A percentile compares a stretch with the other conserved stretches of the same genome.
Evolutionary conservation across 495 filamentous ascomycete genomes (phyloP).

Genomic region (Penicillium salamii): DNA sequence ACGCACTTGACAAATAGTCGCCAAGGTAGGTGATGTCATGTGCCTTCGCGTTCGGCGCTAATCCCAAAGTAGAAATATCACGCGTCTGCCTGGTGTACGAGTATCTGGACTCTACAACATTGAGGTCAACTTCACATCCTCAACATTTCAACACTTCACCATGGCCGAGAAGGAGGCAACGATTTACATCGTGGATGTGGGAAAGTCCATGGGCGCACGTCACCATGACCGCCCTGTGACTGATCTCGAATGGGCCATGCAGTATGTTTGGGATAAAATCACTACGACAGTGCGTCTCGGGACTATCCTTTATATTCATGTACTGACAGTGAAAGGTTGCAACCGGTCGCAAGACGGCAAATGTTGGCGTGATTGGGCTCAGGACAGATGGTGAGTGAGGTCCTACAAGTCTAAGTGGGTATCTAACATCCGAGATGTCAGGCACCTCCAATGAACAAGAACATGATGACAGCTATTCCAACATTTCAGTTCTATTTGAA

Average conservation of each 20-base stretch:
- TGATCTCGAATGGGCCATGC: slow-evolving; percentile 86
- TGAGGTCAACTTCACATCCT: slow-evolving; percentile 8
- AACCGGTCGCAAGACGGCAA: slow-evolving; percentile 77
- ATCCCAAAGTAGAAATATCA: slow-evolving; percentile 43
- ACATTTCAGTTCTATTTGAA: slow-evolving; percentile 72
- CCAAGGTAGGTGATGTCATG: slow-evolving; percentile 41
- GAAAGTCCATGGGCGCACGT: slow-evolving; percentile 74
- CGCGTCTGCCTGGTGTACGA: slow-evolving; percentile 41
- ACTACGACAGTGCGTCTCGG: slow-evolving; percentile 62
- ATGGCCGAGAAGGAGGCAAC: slow-evolving; percentile 97
- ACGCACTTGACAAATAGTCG: slow-evolving; percentile 16
- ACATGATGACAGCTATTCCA: slow-evolving; percentile 56
- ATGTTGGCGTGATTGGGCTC: slow-evolving; percentile 76
- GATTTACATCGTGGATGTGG: slow-evolving; percentile 88
- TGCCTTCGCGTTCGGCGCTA: slow-evolving; percentile 33
- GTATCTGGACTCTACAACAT: slow-evolving; percentile 6
- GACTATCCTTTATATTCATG: not conserved
- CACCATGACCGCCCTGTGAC: slow-evolving; percentile 71
- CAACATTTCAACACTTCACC: slow-evolving; percentile 10
- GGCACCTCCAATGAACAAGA: slow-evolving; percentile 67
- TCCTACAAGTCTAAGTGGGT: not conserved
- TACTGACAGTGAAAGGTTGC: slow-evolving; percentile 52
- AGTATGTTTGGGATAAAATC: slow-evolving; percentile 96
- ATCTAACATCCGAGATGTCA: slow-evolving; percentile 22
- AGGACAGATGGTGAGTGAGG: slow-evolving; percentile 62